These are phyloP conservation scores for Sporisorium sorghi DNA, from an alignment of 1,284 basidiomycete species.

Conservation along the genomic window DNA sequence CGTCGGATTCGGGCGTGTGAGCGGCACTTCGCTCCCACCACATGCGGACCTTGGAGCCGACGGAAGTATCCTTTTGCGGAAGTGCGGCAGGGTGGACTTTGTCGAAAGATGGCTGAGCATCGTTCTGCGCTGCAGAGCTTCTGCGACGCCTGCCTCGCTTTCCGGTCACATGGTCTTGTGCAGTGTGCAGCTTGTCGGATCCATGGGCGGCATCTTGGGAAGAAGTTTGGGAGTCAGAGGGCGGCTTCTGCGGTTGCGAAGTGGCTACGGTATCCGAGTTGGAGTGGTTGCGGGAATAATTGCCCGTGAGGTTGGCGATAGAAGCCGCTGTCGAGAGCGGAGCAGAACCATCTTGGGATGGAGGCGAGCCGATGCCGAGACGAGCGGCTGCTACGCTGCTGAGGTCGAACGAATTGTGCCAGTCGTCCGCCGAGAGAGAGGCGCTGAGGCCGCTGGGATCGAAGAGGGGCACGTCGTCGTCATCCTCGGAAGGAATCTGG, in stretches of 20 bases:
- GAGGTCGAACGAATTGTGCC: constrained; percentile 50
- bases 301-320: constrained; percentile 29
- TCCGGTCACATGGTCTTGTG: background rate
- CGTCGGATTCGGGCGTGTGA: constrained; percentile 16
- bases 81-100: constrained; percentile 8
- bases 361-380: constrained; percentile 43
- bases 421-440: constrained; percentile 51
- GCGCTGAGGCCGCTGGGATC: constrained; percentile 54
- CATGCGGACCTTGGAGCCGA: constrained; percentile 50
- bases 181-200: background rate
- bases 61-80: constrained; percentile 39
- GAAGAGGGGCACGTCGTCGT: constrained; percentile 51
- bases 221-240: constrained; percentile 10
- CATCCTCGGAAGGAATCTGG: constrained; percentile 52
- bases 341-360: constrained; percentile 30
- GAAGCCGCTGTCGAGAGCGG: constrained; percentile 31
- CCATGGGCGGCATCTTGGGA: constrained; percentile 12
- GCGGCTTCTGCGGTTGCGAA: constrained; percentile 8
- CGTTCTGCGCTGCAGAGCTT: constrained; percentile 29
- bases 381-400: constrained; percentile 47
- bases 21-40: constrained; percentile 52
- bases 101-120: constrained; percentile 3
- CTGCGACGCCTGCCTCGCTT: constrained; percentile 40
- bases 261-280: constrained; percentile 21
- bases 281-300: constrained; percentile 23